Conservation (phyloP, 495 filamentous ascomycete species). For the Xylaria scruposa region DNA sequence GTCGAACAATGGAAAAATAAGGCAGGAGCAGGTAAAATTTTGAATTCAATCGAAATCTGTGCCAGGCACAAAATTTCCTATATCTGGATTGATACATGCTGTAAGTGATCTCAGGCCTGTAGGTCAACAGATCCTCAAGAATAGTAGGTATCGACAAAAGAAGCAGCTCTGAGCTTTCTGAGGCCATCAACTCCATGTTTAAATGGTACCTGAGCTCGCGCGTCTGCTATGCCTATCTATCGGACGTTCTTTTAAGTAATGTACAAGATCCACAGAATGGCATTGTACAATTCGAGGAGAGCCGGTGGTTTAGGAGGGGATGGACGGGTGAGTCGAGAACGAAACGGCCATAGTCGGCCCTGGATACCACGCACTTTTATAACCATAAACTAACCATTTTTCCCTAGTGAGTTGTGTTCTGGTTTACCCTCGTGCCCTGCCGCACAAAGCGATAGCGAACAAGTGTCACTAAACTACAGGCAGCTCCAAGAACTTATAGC, state of each 20-base stretch:
- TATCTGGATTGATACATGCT: constrained; percentile 6
- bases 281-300: not conserved
- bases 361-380: not conserved
- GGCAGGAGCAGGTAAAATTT: not conserved
- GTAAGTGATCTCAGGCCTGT: not conserved
- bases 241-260: not conserved
- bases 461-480: not conserved
- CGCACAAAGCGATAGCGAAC: not conserved
- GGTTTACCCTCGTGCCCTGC: not conserved
- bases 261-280: not conserved
- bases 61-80: not conserved
- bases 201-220: not conserved
- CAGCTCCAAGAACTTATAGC: constrained; percentile 15
- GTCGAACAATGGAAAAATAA: not conserved
- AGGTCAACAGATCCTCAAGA: not conserved
- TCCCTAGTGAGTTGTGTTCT: not conserved
- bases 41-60: not conserved
- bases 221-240: not conserved
- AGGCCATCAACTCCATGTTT: not conserved
- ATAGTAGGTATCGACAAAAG: not conserved
- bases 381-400: not conserved
- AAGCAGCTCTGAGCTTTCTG: not conserved
- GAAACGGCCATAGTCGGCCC: not conserved
- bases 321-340: not conserved
- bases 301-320: not conserved